These are phyloP conservation scores for Starmerella stigmatis DNA, from an alignment of 805 yeast species.

Conservation along the genomic window DNA sequence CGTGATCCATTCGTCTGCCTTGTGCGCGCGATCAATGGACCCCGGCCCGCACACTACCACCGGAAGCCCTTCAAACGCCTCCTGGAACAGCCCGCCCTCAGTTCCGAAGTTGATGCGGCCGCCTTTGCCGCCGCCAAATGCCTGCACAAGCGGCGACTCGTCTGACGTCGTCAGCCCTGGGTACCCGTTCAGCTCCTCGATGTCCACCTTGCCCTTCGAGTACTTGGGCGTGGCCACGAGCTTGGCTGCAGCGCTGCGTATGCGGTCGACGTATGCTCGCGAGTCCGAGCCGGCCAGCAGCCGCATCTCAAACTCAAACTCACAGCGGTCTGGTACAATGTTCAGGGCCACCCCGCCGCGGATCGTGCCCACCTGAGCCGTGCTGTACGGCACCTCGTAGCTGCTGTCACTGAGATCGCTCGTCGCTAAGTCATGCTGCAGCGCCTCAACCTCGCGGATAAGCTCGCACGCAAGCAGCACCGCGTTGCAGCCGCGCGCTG, in stretches of 20 bases:
- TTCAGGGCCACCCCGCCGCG: constrained; percentile 20
- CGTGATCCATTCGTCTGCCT: constrained; percentile 19
- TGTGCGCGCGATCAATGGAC: constrained; percentile 20
- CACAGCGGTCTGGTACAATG: constrained; percentile 20
- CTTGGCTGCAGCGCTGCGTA: constrained; percentile 6
- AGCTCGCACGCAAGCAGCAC: constrained; percentile 18
- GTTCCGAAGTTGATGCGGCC: constrained; percentile 19
- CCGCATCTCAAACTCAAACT: constrained; percentile 20
- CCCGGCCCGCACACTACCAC: constrained; percentile 22
- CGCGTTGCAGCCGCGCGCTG: constrained; percentile 19
- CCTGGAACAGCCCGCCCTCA: constrained; percentile 21
- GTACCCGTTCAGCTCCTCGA: constrained; percentile 15
- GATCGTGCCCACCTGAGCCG: constrained; percentile 17
- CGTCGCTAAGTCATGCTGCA: constrained; percentile 8
- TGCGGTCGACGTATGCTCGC: constrained; percentile 1
- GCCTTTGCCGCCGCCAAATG: not conserved
- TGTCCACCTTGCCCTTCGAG: constrained; percentile 8
- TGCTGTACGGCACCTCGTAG: constrained; percentile 18
- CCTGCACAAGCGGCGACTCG: constrained; percentile 1
- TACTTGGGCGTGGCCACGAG: constrained; percentile 4
- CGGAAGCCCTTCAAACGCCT: constrained; percentile 13
- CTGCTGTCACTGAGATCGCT: not conserved
- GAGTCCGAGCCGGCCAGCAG: constrained; percentile 13
- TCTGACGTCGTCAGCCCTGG: constrained; percentile 15
- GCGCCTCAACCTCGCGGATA: constrained; percentile 12